Conservation (phyloP, 2,329 filamentous ascomycete species). For the Aureobasidium sp. region DNA sequence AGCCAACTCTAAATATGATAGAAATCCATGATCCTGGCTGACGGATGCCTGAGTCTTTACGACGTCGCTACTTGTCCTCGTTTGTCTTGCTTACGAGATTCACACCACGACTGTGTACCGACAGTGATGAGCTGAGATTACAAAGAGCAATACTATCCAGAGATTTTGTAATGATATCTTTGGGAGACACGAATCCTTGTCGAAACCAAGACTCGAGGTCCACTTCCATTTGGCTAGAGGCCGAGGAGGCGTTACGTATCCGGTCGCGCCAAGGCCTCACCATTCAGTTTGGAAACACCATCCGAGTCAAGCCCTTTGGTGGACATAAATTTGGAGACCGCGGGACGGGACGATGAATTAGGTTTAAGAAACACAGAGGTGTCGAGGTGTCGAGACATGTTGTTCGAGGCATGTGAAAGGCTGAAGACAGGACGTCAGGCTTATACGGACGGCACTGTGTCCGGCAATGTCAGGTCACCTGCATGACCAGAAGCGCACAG, state of each 20-base stretch:
- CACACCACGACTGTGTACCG: neutral
- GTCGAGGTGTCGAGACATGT: neutral
- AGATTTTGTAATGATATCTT: neutral
- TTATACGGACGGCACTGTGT: neutral
- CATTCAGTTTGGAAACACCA: neutral
- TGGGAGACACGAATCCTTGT: neutral
- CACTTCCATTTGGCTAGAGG: neutral
- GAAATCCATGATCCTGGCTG: neutral
- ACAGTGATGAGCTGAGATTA: neutral
- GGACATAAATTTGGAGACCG: neutral
- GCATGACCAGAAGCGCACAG: neutral
- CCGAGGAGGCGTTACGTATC: neutral
- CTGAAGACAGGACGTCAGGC: too few species aligned
- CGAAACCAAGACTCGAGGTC: neutral
- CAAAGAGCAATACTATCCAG: neutral
- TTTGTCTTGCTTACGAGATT: neutral
- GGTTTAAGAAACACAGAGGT: neutral
- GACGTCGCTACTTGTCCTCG: neutral
- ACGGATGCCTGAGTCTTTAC: neutral
- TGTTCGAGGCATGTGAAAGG: neutral
- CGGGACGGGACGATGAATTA: neutral
- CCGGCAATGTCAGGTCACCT: neutral
- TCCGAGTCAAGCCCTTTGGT: neutral
- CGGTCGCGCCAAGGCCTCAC: constrained; percentile 4
- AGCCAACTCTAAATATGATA: neutral